Evolutionary conservation across 2,329 filamentous ascomycete species (phyloP), one percentile per base, ranked within the genome.

Genomic region (Acrocalymma vagum): DNA sequence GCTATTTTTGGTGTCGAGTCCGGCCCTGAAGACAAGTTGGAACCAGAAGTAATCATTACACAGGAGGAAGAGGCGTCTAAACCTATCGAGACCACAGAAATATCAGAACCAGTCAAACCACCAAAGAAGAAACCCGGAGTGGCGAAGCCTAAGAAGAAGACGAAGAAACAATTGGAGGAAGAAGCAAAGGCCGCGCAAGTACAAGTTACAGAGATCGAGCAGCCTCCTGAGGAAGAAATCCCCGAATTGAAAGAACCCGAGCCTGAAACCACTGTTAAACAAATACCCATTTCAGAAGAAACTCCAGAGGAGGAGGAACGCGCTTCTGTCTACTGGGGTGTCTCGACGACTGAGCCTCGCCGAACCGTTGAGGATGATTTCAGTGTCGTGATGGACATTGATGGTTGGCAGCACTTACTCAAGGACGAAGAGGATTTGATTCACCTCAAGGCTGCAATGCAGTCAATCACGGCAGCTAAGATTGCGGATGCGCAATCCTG

Each of bases 161-260:
- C 86, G 0, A 92, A 91, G 77, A 91, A 89, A 67, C 85, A 91
- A 60, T 66, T 88, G 3, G 80, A 87, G 29, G 84, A 88, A 60
- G 63, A 72, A 45, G 63, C 63, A 8, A 67, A 72, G 53, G 59
- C 61, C 38, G 58, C 60, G 3, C 62, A 71, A 41, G 51, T 60
- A 18, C 62, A 70, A 20, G 45, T 62, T 15, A 56, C 78, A 13
- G 77, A 82, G 49, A 51, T 53, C 23, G 72, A 85, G 25, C 84
- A 85, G 49, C 70, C 74, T 2, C 65, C 63, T 17, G 66, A 61
- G 11, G 65, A 68, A 29, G 62, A 60, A 25, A 60, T 68, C 2
- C 62, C 48, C 21, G 59, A 56, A 16, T 41, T 55, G 14, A 55
- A 58, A 38, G 58, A 65, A 33, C 47, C 35, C 42, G 63, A 42